Conservation (phyloP, 2,329 filamentous ascomycete genomes). For the Cladosporium colombiae region DNA sequence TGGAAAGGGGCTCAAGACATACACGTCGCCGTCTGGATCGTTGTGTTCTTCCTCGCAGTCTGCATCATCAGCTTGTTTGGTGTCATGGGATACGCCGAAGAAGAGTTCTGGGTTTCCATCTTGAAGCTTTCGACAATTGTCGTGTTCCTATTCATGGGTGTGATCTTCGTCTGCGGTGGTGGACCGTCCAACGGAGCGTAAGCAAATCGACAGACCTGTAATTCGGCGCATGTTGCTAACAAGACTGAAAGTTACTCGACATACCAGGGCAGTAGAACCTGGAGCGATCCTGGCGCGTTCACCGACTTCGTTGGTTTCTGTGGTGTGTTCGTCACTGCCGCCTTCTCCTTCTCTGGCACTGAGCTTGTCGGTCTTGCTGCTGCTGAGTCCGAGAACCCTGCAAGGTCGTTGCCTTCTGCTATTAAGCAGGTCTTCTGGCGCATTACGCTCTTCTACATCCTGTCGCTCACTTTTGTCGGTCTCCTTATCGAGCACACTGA, state of each 20-base stretch:
- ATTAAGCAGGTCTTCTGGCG: constrained; percentile 37
- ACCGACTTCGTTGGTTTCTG: constrained; percentile 64
- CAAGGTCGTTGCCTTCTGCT: constrained; percentile 42
- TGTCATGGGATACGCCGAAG: constrained; percentile 56
- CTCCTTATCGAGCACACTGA: constrained; percentile 36
- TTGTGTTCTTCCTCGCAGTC: constrained; percentile 75
- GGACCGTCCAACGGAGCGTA: constrained; percentile 47
- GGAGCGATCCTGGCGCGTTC: constrained; percentile 42
- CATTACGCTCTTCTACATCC: constrained; percentile 35
- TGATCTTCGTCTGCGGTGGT: constrained; percentile 58
- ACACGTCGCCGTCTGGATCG: constrained; percentile 74
- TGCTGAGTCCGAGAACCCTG: constrained; percentile 53
- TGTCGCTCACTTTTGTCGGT: constrained; percentile 34
- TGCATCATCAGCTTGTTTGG: constrained; percentile 83
- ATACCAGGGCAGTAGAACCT: constrained; percentile 37
- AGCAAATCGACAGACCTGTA: neutral
- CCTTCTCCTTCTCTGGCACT: constrained; percentile 63
- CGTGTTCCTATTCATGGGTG: constrained; percentile 64
- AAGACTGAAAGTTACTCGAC: constrained; percentile 38
- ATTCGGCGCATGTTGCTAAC: neutral
- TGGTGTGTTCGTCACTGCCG: constrained; percentile 64
- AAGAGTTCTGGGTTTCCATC: constrained; percentile 33
- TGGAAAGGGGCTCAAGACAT: constrained; percentile 40
- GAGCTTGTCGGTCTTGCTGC: constrained; percentile 57
- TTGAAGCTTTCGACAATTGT: constrained; percentile 46